Conservation (phyloP, 1,284 basidiomycete genomes). For the Neonothopanus nambi region DNA sequence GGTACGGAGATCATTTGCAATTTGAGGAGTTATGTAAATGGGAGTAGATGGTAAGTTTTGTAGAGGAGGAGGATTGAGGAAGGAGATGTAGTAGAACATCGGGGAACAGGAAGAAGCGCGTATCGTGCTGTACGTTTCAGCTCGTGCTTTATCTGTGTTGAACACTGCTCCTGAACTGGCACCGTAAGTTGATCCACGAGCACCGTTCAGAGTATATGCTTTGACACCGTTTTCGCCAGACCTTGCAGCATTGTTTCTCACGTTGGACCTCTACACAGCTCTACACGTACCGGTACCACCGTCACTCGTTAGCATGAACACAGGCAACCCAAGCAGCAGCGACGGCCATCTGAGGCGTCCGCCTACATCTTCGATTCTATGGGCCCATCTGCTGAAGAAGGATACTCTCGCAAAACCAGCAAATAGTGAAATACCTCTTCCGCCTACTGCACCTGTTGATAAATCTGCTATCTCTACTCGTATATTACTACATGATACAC, state of each 20-base stretch:
- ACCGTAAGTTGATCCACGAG: too few species aligned
- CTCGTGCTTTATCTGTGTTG: too few species aligned
- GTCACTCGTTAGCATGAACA: too few species aligned
- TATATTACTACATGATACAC: slow-evolving; percentile 68
- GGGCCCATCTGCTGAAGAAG: slow-evolving; percentile 51
- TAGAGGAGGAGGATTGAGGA: slow-evolving; percentile 71
- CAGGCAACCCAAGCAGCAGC: too few species aligned
- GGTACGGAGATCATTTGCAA: slow-evolving; percentile 81
- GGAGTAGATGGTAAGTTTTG: slow-evolving; percentile 39
- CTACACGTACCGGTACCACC: not conserved
- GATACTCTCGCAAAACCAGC: slow-evolving; percentile 27
- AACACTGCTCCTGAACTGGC: too few species aligned
- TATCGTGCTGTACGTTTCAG: too few species aligned
- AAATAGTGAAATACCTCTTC: slow-evolving; percentile 23
- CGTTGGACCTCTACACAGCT: not conserved
- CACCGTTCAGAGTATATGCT: not conserved
- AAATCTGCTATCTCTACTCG: slow-evolving; percentile 65
- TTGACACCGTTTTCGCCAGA: too few species aligned
- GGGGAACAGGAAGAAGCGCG: not conserved
- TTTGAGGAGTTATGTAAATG: slow-evolving; percentile 66
- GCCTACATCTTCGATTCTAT: slow-evolving; percentile 39
- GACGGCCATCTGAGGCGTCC: slow-evolving; percentile 10
- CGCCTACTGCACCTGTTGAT: slow-evolving; percentile 54
- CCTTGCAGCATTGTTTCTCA: too few species aligned
- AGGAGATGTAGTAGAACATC: slow-evolving; percentile 81